Evolutionary conservation across 169 alveolate genomes (phyloP).

Genomic region (Cryptosporidium xiaoi): DNA sequence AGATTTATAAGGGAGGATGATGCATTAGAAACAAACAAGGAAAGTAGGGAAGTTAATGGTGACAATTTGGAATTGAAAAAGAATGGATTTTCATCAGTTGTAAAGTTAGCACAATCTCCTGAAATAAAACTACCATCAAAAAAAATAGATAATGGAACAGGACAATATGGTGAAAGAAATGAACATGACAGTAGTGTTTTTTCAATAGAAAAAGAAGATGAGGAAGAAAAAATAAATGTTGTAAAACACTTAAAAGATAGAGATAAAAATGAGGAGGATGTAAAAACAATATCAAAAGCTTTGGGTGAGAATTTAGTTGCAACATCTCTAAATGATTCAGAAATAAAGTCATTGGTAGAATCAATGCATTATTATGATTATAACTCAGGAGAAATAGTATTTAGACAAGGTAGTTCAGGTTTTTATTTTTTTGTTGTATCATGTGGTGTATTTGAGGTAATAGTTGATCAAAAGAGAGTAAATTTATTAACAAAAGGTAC

Average conservation of each 20-base stretch:
- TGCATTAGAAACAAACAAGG: no score
- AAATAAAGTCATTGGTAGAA: constrained; percentile 86
- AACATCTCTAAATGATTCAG: constrained; percentile 87
- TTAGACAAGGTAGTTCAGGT: constrained; percentile 87
- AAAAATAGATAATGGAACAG: no score
- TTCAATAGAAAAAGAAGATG: constrained; percentile 5
- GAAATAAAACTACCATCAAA: no score
- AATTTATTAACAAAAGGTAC: constrained; percentile 91
- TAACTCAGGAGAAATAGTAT: constrained; percentile 86
- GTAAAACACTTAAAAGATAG: constrained; percentile 77
- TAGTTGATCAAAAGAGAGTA: constrained; percentile 88
- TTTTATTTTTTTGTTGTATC: constrained; percentile 88
- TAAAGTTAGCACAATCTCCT: no score
- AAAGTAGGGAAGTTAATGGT: no score
- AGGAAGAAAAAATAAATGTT: constrained; percentile 36
- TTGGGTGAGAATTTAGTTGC: constrained; percentile 87
- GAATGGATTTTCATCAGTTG: no score
- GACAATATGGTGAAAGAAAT: no score
- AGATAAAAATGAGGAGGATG: constrained; percentile 84
- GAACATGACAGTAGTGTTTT: not conserved
- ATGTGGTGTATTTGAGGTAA: constrained; percentile 89
- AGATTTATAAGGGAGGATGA: no score
- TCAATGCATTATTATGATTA: constrained; percentile 88
- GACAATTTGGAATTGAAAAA: no score
- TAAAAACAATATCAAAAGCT: constrained; percentile 83